A percentile compares a stretch with the other conserved stretches of the same genome.
Evolutionary conservation across 2,329 filamentous ascomycete species (phyloP).

Genomic region (Rasamsonia emersonii): DNA sequence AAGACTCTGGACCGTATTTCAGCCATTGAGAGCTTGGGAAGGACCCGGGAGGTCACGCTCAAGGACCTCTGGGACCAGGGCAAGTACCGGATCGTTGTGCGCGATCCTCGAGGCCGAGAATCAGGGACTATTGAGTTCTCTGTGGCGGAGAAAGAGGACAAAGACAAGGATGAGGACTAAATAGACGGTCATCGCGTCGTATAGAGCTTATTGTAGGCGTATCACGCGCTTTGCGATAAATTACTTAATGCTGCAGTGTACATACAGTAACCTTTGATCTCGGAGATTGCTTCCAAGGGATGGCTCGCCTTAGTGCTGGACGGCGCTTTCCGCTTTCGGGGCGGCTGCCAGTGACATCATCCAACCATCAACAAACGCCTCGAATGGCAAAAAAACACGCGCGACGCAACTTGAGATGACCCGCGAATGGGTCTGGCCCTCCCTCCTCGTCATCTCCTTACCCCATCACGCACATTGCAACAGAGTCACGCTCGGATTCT

Average conservation of each 20-base stretch:
- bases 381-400: conserved; percentile 7
- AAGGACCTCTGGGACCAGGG: conserved; percentile 87
- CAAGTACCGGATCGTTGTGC: conserved; percentile 59
- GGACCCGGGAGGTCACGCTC: conserved; percentile 89
- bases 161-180: conserved; percentile 22
- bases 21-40: conserved; percentile 87
- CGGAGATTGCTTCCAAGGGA: no score
- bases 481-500: no score
- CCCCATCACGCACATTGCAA: no score
- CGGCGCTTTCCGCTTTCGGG: conserved; percentile 1
- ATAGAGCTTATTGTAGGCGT: not conserved
- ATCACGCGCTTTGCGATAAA: no score
- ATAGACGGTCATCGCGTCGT: not conserved
- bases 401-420: not conserved
- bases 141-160: conserved; percentile 28
- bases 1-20: conserved; percentile 74
- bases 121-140: conserved; percentile 41
- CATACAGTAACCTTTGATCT: not conserved
- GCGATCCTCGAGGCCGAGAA: conserved; percentile 39
- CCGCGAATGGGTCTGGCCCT: no score
- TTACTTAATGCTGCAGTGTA: no score
- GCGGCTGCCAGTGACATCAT: conserved; percentile 26
- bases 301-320: not conserved
- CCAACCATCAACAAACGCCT: conserved; percentile 20
- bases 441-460: no score